A percentile compares a stretch with the other conserved stretches of the same genome.
These are phyloP conservation scores for Tetragonia tetragonoides DNA, from an alignment of 148 eudicot genomes.

Conservation along the genomic window DNA sequence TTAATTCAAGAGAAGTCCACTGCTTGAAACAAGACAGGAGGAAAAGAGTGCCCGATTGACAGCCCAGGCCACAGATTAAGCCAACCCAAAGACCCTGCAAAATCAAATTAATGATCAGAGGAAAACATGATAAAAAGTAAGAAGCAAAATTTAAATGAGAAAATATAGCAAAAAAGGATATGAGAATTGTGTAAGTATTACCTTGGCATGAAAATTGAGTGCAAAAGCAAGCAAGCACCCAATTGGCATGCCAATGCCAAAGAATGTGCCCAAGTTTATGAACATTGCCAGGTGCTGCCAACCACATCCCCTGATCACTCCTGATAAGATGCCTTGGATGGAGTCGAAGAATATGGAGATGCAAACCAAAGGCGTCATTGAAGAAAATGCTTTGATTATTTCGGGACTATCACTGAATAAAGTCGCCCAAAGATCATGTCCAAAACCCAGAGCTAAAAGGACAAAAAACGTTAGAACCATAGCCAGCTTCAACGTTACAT, in stretches of 20 bases:
- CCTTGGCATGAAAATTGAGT: constrained; percentile 56
- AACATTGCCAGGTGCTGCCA: constrained; percentile 75
- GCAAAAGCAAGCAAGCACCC: constrained; percentile 60
- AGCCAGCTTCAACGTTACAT: constrained; percentile 63
- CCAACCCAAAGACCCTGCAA: constrained; percentile 38
- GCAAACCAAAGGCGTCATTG: constrained; percentile 57
- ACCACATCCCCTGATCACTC: constrained; percentile 89
- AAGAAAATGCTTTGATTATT: constrained; percentile 47
- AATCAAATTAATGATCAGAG: not conserved
- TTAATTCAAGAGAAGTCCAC: constrained; percentile 16
- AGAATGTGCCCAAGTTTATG: constrained; percentile 63
- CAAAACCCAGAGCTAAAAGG: constrained; percentile 48
- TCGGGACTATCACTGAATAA: constrained; percentile 49
- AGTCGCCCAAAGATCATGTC: constrained; percentile 68
- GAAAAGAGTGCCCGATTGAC: constrained; percentile 9
- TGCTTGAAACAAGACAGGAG: constrained; percentile 10
- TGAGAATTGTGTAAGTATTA: constrained; percentile 3
- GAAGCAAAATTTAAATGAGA: no score
- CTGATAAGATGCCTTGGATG: constrained; percentile 84
- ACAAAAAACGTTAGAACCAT: constrained; percentile 46
- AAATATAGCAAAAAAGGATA: no score
- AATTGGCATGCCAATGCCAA: constrained; percentile 71
- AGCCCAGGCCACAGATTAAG: constrained; percentile 16
- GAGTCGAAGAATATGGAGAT: constrained; percentile 62
- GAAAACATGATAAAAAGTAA: no score